A percentile compares a stretch with the other conserved stretches of the same genome.
Evolutionary conservation across 257 asterid genomes (phyloP).

Genomic region (Paulownia fortunei): DNA sequence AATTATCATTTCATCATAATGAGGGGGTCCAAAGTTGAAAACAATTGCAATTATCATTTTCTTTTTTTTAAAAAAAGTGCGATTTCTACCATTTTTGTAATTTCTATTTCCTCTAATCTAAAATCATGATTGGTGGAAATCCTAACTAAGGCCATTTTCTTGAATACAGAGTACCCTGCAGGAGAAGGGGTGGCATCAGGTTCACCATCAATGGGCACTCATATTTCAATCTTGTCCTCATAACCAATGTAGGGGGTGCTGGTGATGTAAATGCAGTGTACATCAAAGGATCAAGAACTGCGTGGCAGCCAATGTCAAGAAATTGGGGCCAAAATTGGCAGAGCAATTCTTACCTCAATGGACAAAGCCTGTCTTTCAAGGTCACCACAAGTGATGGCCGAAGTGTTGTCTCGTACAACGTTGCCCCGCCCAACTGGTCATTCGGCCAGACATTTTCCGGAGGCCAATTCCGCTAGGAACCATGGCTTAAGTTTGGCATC

Average conservation of each 20-base stretch:
- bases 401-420: conserved; percentile 76
- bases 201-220: conserved; percentile 89
- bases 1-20: no score
- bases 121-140: neutral
- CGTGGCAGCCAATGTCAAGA: conserved; percentile 91
- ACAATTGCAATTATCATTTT: no score
- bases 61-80: no score
- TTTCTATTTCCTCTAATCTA: no score
- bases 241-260: conserved; percentile 90
- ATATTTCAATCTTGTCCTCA: conserved; percentile 81
- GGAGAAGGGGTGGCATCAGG: conserved; percentile 88
- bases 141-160: neutral
- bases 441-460: conserved; percentile 89
- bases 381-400: conserved; percentile 86
- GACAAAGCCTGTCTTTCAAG: conserved; percentile 82
- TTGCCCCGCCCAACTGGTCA: conserved; percentile 71
- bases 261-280: conserved; percentile 81
- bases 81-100: no score
- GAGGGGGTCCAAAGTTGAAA: no score
- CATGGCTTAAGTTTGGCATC: neutral
- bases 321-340: conserved; percentile 99
- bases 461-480: conserved; percentile 60
- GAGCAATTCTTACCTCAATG: conserved; percentile 81
- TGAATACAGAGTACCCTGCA: conserved; percentile 72
- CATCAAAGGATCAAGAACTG: conserved; percentile 84